Percentiles rank a stretch among this genome's conserved stretches.
Conservation (phyloP, 768 basidiomycete species). For the Butyriboletus loyo region DNA sequence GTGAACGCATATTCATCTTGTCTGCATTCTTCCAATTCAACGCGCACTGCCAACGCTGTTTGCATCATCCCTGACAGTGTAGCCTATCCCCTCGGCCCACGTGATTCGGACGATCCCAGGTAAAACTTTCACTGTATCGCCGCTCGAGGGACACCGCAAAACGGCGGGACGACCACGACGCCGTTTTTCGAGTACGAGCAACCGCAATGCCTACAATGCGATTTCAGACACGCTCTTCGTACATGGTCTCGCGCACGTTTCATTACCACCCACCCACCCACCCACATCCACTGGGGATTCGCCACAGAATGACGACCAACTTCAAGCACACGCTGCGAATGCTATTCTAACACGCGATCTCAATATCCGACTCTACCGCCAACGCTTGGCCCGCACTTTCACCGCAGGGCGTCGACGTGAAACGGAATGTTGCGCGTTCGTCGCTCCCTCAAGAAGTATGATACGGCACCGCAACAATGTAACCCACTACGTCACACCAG, state of each 20-base stretch:
- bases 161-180: background rate
- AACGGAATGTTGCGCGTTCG: background rate
- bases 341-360: background rate
- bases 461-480: background rate
- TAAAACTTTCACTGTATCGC: background rate
- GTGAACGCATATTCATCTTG: background rate
- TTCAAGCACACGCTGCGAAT: background rate
- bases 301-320: background rate
- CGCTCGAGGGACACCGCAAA: background rate
- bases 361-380: background rate
- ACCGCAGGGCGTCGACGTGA: slow-evolving; percentile 1
- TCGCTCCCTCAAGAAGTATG: background rate
- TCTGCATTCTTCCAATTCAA: background rate
- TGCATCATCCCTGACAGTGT: too few species aligned
- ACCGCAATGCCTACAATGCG: background rate
- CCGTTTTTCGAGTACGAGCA: background rate
- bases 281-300: background rate
- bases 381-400: background rate
- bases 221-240: background rate
- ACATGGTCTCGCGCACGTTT: background rate
- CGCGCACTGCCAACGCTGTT: slow-evolving; percentile 5
- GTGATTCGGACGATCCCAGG: background rate
- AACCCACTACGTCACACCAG: background rate
- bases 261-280: background rate
- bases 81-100: slow-evolving; percentile 10